Percentiles rank a stretch among this genome's conserved stretches.
These are phyloP conservation scores for Lyophyllum atratum DNA, from an alignment of 768 basidiomycete genomes.

Conservation along the genomic window DNA sequence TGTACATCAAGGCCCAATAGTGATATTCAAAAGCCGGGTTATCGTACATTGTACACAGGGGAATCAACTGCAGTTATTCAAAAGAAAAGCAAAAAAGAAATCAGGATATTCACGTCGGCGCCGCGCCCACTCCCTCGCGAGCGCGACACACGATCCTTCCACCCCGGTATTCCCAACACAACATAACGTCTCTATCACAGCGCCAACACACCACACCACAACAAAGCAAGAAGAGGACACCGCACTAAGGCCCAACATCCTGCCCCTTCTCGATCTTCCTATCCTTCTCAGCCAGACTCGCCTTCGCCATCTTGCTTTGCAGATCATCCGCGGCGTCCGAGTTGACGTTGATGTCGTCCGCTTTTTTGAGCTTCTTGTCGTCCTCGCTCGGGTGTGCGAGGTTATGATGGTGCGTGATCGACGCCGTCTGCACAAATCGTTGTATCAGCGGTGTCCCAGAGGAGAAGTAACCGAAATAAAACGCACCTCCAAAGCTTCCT, in stretches of 20 bases:
- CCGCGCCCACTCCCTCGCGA: too few relatives aligned
- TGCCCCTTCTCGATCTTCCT: slow-evolving; percentile 4
- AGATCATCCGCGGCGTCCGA: slow-evolving; percentile 23
- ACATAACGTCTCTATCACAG: too few relatives aligned
- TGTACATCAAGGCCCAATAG: too few relatives aligned
- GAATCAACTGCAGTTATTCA: too few relatives aligned
- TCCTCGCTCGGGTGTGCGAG: slow-evolving; percentile 14
- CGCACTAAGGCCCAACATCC: background rate
- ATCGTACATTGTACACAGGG: too few relatives aligned
- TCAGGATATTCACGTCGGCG: too few relatives aligned
- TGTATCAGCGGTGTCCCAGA: slow-evolving; percentile 5
- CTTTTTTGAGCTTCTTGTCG: slow-evolving; percentile 17
- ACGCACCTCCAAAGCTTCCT: slow-evolving; percentile 39
- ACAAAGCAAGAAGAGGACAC: too few relatives aligned
- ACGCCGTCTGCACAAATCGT: slow-evolving; percentile 27
- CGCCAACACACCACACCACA: too few relatives aligned
- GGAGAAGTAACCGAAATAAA: background rate
- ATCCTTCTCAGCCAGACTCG: slow-evolving; percentile 26
- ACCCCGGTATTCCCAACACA: too few relatives aligned
- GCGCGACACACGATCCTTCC: too few relatives aligned
- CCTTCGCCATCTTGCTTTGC: slow-evolving; percentile 28
- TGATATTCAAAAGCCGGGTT: too few relatives aligned
- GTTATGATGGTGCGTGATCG: slow-evolving; percentile 54
- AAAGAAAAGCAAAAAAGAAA: too few relatives aligned
- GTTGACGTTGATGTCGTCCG: slow-evolving; percentile 25